These are phyloP conservation scores for Alternaria infectoria DNA, from an alignment of 2,329 filamentous ascomycete genomes.

Conservation along the genomic window DNA sequence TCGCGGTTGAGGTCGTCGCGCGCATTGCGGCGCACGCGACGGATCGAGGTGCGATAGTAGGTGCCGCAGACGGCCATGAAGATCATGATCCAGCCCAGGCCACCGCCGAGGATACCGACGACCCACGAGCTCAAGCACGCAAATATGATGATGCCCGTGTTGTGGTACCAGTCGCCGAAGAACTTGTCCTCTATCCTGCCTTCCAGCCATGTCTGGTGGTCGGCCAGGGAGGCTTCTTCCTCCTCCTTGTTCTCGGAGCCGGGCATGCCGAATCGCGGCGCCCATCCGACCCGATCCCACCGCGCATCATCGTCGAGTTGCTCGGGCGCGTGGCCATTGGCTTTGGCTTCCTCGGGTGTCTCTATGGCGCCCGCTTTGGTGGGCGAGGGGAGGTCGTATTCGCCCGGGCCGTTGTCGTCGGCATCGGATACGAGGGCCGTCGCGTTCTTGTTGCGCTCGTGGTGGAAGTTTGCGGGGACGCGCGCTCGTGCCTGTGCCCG, in stretches of 20 bases:
- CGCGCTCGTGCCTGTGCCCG: slow-evolving; percentile 74
- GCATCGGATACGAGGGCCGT: slow-evolving; percentile 79
- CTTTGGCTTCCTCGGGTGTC: slow-evolving; percentile 54
- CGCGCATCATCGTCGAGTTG: slow-evolving; percentile 59
- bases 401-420: slow-evolving; percentile 52
- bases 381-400: slow-evolving; percentile 79
- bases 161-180: slow-evolving; percentile 98
- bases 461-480: slow-evolving; percentile 69
- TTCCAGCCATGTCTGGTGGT: slow-evolving; percentile 89
- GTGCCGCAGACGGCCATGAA: slow-evolving; percentile 92
- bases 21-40: slow-evolving; percentile 92
- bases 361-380: slow-evolving; percentile 72
- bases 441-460: slow-evolving; percentile 66
- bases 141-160: slow-evolving; percentile 91
- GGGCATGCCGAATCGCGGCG: slow-evolving; percentile 75
- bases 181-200: slow-evolving; percentile 84
- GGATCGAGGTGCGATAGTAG: slow-evolving; percentile 95
- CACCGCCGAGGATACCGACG: slow-evolving; percentile 85
- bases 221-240: slow-evolving; percentile 72
- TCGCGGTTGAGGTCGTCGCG: slow-evolving; percentile 92
- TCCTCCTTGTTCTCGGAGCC: slow-evolving; percentile 59
- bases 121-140: slow-evolving; percentile 91
- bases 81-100: slow-evolving; percentile 89
- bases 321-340: slow-evolving; percentile 61
- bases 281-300: slow-evolving; percentile 76